Percentiles rank a stretch among this genome's conserved stretches.
phyloP scores from a whole-genome alignment of 2,329 filamentous ascomycete species.

The Xylaria sp. region DNA sequence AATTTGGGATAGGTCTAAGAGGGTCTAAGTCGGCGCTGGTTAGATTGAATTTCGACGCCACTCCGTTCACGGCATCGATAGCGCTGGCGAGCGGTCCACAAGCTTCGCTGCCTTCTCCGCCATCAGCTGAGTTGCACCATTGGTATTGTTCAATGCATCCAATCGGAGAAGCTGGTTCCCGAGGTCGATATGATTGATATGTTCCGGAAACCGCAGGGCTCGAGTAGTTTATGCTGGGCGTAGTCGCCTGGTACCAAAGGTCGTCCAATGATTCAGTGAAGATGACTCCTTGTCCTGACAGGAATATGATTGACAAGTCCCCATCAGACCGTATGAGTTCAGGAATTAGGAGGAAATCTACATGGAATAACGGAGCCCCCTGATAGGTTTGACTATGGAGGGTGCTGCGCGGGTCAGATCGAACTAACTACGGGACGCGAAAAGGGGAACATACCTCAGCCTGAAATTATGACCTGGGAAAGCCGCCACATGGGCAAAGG shows the following conservation, averaged over 20 bases:
- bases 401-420: no score
- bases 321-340: background rate
- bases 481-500: no score
- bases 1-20: background rate
- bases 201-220: no score
- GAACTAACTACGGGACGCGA: no score
- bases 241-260: background rate
- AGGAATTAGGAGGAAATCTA: background rate
- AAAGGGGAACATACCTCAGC: no score
- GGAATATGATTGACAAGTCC: background rate
- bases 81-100: background rate
- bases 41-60: background rate
- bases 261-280: background rate
- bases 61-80: background rate
- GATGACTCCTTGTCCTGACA: background rate
- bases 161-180: background rate
- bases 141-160: conserved; percentile 15
- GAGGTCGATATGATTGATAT: background rate
- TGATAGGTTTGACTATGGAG: no score
- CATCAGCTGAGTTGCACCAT: background rate
- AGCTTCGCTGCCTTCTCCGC: background rate
- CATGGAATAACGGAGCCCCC: no score
- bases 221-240: background rate
- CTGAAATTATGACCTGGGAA: no score
- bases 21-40: conserved; percentile 48